phyloP scores from a whole-genome alignment of 2,329 filamentous ascomycete genomes.

The Colletotrichum echinochloae region DNA sequence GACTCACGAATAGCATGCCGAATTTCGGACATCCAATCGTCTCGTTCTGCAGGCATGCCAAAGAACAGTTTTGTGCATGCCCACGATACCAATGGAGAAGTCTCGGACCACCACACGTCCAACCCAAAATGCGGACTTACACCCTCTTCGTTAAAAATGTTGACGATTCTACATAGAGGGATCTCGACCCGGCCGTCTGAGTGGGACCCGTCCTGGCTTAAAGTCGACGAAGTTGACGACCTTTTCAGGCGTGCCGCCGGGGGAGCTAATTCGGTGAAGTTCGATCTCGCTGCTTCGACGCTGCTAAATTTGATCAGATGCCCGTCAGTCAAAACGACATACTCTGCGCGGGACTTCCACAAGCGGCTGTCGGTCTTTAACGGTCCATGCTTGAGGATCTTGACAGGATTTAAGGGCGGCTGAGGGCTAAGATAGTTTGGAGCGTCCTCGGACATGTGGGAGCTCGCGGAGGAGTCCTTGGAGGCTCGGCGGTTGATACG shows the following conservation, averaged over 20 bases:
- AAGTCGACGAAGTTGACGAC: slow-evolving; percentile 43
- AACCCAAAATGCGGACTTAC: slow-evolving; percentile 63
- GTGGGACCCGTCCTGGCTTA: slow-evolving; percentile 48
- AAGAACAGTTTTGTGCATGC: slow-evolving; percentile 64
- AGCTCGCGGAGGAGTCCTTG: slow-evolving; percentile 50
- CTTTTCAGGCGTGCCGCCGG: slow-evolving; percentile 43
- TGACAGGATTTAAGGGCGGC: slow-evolving; percentile 52
- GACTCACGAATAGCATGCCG: slow-evolving; percentile 56
- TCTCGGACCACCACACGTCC: slow-evolving; percentile 68
- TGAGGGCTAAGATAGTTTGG: slow-evolving; percentile 42
- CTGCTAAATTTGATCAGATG: slow-evolving; percentile 64
- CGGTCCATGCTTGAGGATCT: slow-evolving; percentile 58
- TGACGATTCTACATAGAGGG: slow-evolving; percentile 63
- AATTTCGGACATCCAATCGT: slow-evolving; percentile 63
- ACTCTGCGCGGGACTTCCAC: slow-evolving; percentile 62
- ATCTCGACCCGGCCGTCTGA: slow-evolving; percentile 59
- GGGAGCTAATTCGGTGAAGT: slow-evolving; percentile 58
- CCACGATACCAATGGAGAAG: slow-evolving; percentile 58
- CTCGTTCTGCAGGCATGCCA: slow-evolving; percentile 59
- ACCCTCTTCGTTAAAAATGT: slow-evolving; percentile 64
- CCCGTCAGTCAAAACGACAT: slow-evolving; percentile 64
- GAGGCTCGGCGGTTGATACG: slow-evolving; percentile 56
- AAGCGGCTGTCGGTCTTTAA: slow-evolving; percentile 63
- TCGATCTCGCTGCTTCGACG: slow-evolving; percentile 58
- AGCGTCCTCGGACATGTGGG: slow-evolving; percentile 41